Evolutionary conservation across 371 early-diverging fungal species (phyloP), one percentile per base, ranked within the genome.

Genomic region (Saksenaea oblongispora): DNA sequence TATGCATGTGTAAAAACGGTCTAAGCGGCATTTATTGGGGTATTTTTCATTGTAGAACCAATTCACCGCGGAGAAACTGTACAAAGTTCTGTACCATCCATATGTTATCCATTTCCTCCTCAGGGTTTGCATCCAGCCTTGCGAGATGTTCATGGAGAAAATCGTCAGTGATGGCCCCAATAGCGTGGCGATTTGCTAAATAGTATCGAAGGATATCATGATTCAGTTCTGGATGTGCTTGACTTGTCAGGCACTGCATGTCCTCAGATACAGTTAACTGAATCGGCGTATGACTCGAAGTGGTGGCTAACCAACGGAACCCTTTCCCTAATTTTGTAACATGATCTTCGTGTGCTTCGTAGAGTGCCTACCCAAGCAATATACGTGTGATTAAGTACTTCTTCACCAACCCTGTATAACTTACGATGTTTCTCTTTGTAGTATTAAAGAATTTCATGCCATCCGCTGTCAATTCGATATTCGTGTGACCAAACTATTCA

Each of bases 161-260:
- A 11, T 39, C 39, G 3, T 39, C 39, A 11, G 39, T 14, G 15
- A 39, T 14, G 3, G n/a, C n/a, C 1, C 39, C 39, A 7, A 31
- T 31, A 31, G 31, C 39, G 11, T n/a, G 15, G 2, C 39, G 39
- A 3, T 14, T n/a, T n/a, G 39, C n/a, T 3, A 39, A 11, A 11
- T 39, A 11, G 11, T 39, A 11, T 14, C 15, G 39, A 11, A 39
- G 11, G 2, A 39, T 39, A 39, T 39, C n/a, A n/a, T 39, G 39
- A n/a, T 39, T 39, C 39, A 76, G 87, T 67, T 89, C 90, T 1
- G 90, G 90, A 55, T 89, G 90, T 3, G 76, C 84, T 64, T 89
- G 90, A 24, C 86, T 56, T 0, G 87, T 81, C 10, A 87, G 63
- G n/a, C 80, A 70, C 28, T 63, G 67, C 37, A 71, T 36, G 15